Conservation (phyloP, 2,329 filamentous ascomycete genomes). For the Alternaria arborescens region DNA sequence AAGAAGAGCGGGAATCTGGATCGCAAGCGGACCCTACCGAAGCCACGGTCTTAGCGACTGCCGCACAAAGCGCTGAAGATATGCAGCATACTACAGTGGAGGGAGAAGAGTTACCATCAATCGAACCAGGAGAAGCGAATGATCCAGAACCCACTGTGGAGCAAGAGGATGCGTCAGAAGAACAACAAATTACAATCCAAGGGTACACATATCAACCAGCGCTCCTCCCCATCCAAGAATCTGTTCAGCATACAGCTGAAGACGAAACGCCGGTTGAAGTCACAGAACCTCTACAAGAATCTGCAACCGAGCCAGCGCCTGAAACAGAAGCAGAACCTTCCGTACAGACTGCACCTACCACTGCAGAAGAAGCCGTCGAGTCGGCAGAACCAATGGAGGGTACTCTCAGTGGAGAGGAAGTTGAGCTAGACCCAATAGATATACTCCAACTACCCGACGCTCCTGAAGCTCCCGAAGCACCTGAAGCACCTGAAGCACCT, state of each 20-base stretch:
- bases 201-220: conserved; percentile 4
- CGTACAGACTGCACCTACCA: not conserved
- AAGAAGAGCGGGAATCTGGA: conserved; percentile 8
- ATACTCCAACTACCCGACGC: not conserved
- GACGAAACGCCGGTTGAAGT: not conserved
- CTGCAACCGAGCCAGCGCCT: not conserved
- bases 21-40: conserved; percentile 7
- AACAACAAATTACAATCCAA: conserved; percentile 7
- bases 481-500: conserved; percentile 2
- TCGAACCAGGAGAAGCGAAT: conserved; percentile 12
- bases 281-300: not conserved
- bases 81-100: not conserved
- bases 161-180: conserved; percentile 3
- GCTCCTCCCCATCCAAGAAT: conserved; percentile 2
- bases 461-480: not conserved
- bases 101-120: conserved; percentile 5
- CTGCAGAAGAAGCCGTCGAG: not conserved
- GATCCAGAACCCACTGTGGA: conserved; percentile 14
- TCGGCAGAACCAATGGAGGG: conserved; percentile 6
- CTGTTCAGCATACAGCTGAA: not conserved
- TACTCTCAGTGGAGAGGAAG: not conserved
- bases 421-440: conserved; percentile 4
- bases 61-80: conserved; percentile 9
- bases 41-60: conserved; percentile 5
- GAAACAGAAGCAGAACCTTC: conserved; percentile 4